Percentiles rank a stretch among this genome's conserved stretches.
phyloP scores from a whole-genome alignment of 257 asterid genomes.

The Verbascum thapsus region DNA sequence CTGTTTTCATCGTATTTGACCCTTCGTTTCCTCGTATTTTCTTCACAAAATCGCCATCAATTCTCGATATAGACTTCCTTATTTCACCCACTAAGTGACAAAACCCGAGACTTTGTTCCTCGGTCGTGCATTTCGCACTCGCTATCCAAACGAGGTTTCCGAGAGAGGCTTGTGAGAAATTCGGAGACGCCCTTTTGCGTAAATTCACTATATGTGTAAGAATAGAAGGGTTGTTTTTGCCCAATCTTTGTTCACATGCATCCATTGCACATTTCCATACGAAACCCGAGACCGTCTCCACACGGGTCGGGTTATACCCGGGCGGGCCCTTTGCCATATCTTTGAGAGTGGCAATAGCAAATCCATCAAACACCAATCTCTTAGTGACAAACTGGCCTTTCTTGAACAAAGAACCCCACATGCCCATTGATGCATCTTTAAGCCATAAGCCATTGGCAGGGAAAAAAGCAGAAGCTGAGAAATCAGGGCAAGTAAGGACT shows the following conservation, averaged over 20 bases:
- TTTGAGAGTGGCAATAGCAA: slow-evolving; percentile 42
- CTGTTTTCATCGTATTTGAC: slow-evolving; percentile 35
- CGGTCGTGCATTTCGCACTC: slow-evolving; percentile 32
- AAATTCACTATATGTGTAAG: slow-evolving; percentile 68
- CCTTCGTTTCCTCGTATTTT: slow-evolving; percentile 51
- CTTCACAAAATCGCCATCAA: slow-evolving; percentile 47
- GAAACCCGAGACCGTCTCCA: slow-evolving; percentile 70
- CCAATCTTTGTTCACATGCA: slow-evolving; percentile 37
- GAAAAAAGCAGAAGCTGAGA: slow-evolving; percentile 50
- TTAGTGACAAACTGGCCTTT: slow-evolving; percentile 53
- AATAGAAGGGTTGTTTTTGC: slow-evolving; percentile 40
- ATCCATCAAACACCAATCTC: slow-evolving; percentile 56
- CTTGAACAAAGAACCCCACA: slow-evolving; percentile 71
- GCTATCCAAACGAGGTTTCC: slow-evolving; percentile 79
- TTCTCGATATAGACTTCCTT: slow-evolving; percentile 37
- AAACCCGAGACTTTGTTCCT: slow-evolving; percentile 15
- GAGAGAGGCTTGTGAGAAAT: slow-evolving; percentile 38
- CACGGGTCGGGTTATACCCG: slow-evolving; percentile 42
- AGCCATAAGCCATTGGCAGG: slow-evolving; percentile 51
- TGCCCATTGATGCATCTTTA: slow-evolving; percentile 47
- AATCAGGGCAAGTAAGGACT: slow-evolving; percentile 35
- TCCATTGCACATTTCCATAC: slow-evolving; percentile 58
- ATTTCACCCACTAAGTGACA: slow-evolving; percentile 40
- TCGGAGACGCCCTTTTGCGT: slow-evolving; percentile 52
- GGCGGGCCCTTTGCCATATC: slow-evolving; percentile 24